Percentiles rank a stretch among this genome's conserved stretches.
phyloP scores from a whole-genome alignment of 164 flowering plant genomes.

The Tetrastigma voinierianum region DNA sequence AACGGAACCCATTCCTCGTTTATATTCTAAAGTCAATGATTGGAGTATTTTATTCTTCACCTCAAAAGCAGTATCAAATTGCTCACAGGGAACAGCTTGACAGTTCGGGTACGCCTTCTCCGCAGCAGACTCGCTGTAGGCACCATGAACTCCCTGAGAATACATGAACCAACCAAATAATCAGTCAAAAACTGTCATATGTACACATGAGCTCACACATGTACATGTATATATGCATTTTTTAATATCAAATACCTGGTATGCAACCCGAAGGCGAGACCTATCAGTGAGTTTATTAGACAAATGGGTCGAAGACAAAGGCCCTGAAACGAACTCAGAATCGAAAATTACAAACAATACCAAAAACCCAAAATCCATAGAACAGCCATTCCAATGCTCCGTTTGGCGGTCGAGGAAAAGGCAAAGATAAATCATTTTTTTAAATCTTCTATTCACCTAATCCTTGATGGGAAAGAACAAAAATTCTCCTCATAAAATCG shows the following conservation, averaged over 20 bases:
- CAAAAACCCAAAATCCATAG: conserved; percentile 4
- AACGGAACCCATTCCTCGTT: too few species aligned
- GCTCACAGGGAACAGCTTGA: conserved; percentile 89
- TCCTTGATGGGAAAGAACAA: too few species aligned
- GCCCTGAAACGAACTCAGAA: conserved; percentile 31
- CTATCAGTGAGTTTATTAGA: conserved; percentile 36
- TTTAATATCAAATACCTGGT: conserved; percentile 48
- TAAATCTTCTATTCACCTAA: too few species aligned
- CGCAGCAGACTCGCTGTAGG: conserved; percentile 92
- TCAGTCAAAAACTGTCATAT: conserved; percentile 3
- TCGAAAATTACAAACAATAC: not conserved
- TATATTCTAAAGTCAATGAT: not conserved
- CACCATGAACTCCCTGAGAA: conserved; percentile 81
- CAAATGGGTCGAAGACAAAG: conserved; percentile 34
- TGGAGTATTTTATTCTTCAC: conserved; percentile 31
- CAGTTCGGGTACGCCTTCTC: conserved; percentile 92
- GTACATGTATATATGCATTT: not conserved
- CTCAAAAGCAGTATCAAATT: conserved; percentile 79
- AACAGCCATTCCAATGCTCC: too few species aligned
- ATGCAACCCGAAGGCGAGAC: conserved; percentile 73
- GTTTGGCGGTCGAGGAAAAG: too few species aligned
- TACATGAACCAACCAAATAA: not conserved
- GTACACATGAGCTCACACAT: conserved; percentile 1
- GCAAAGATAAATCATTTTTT: too few species aligned
- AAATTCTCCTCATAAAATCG: too few species aligned